These are phyloP conservation scores for Raffaelea ambrosiae DNA, from an alignment of 2,329 filamentous ascomycete genomes.

Conservation along the genomic window DNA sequence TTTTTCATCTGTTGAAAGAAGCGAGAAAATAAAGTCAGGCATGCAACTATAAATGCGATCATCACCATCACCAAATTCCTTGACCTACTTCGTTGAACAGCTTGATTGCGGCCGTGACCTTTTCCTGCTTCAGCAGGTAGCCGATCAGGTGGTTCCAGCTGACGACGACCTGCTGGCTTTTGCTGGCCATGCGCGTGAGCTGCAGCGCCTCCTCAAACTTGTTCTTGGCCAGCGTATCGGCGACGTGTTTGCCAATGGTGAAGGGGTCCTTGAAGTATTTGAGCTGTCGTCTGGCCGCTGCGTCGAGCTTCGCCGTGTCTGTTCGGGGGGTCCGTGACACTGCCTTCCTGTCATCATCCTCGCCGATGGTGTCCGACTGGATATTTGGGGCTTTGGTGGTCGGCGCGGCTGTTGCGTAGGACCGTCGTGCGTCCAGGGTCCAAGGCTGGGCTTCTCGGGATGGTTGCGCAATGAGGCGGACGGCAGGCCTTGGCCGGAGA, in stretches of 20 bases:
- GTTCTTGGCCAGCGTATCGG: conserved; percentile 47
- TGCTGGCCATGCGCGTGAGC: conserved; percentile 62
- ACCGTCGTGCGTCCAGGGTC: too few relatives aligned
- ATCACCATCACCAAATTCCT: too few relatives aligned
- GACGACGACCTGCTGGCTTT: conserved; percentile 55
- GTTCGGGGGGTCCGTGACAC: background rate
- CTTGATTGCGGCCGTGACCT: conserved; percentile 59
- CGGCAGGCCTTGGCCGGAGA: background rate
- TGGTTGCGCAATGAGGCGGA: background rate
- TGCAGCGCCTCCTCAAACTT: conserved; percentile 55
- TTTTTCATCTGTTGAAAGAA: conserved; percentile 95
- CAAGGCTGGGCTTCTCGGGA: too few relatives aligned
- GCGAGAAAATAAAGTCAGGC: too few relatives aligned
- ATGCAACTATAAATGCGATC: too few relatives aligned
- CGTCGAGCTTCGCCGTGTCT: background rate
- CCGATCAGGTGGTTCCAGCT: conserved; percentile 85
- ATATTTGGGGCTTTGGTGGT: too few relatives aligned
- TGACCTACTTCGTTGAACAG: conserved; percentile 73
- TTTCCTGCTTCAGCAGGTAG: conserved; percentile 54
- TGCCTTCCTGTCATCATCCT: background rate
- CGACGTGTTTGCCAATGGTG: conserved; percentile 62
- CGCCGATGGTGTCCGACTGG: too few relatives aligned
- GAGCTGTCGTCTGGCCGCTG: background rate
- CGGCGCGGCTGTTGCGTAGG: too few relatives aligned
- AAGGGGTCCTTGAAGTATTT: conserved; percentile 58